A percentile compares a stretch with the other conserved stretches of the same genome.
Evolutionary conservation across 2,329 filamentous ascomycete genomes (phyloP).

Genomic region (Coniochaeta sp.): DNA sequence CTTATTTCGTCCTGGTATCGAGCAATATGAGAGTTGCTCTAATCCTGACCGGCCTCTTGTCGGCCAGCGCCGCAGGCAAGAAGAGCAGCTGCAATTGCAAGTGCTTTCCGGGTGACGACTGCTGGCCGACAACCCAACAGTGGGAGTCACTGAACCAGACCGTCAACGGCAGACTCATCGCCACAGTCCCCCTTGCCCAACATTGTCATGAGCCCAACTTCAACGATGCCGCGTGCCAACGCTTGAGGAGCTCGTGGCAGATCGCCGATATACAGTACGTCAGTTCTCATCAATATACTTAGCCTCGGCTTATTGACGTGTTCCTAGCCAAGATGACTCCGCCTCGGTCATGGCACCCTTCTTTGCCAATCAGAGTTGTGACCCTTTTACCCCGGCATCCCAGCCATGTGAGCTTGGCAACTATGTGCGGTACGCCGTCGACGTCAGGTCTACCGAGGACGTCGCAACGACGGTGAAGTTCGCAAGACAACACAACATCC

Average conservation of each 20-base stretch:
- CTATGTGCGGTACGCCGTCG: conserved; percentile 34
- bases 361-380: conserved; percentile 32
- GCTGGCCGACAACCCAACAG: too few species aligned
- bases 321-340: conserved; percentile 17
- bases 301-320: neutral
- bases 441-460: conserved; percentile 22
- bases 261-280: conserved; percentile 36
- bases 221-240: conserved; percentile 34
- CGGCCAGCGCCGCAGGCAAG: too few species aligned
- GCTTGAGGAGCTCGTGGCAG: conserved; percentile 35
- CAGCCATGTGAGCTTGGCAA: conserved; percentile 36
- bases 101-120: too few species aligned
- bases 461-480: conserved; percentile 26
- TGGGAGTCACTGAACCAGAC: too few species aligned
- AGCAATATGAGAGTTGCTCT: too few species aligned
- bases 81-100: too few species aligned
- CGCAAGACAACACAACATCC: conserved; percentile 30
- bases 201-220: conserved; percentile 32
- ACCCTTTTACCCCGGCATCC: conserved; percentile 23
- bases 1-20: too few species aligned
- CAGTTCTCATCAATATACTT: neutral
- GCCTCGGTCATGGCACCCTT: conserved; percentile 28
- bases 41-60: too few species aligned
- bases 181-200: too few species aligned
- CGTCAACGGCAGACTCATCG: too few species aligned